Base-by-base conservation (phyloP, 2,329 filamentous ascomycete genomes). In the Cladorrhinum sp. region DNA sequence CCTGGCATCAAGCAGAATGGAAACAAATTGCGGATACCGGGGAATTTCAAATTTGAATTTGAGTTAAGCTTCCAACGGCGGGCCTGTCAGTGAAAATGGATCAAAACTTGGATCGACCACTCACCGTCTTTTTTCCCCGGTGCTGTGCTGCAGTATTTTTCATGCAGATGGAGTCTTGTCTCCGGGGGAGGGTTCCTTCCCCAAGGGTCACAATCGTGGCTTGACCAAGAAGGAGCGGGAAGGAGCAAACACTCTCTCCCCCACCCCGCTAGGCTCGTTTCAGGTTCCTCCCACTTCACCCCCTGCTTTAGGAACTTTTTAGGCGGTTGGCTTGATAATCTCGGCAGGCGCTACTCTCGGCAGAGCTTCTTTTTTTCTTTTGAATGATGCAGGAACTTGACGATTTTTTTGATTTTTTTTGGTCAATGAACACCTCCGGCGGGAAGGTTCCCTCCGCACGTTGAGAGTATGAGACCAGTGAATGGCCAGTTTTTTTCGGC, bases 181-280 rank as follows among this genome's bases (percentile, higher is more conserved):
- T 36, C 26, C 26, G 26, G 26, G 26, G 9, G 12, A 14, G 4
- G 36, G 4, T n/a, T 16, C n/a, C n/a, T 42, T n/a, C 36, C n/a
- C 36, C 36, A 10, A 28, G 26, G 9, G 42, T 21, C 42, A 46
- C 42, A 18, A 20, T 46, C 42, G 42, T 46, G 42, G 42, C 42
- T 46, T 46, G 42, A 18, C 42, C 42, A 21, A n/a, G n/a, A 39
- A 51, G 55, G 33, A 42, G 8, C 28, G 30, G 49, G 57, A 26
- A 53, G 57, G 49, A 54, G 51, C 51, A 55, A 48, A 23, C 18
- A 36, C 18, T 24, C 5, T 24, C 20, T 52, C 61, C 55, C n/a
- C 64, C 64, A 63, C 59, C 24, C 57, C 26, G 42, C 64, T 65
- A 63, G 55, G 55, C 63, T 63, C 30, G 62, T 65, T 66, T 65